Percentiles rank a stretch among this genome's conserved stretches.
Conservation (phyloP, 805 yeast genomes). For the Priceomyces medius region DNA sequence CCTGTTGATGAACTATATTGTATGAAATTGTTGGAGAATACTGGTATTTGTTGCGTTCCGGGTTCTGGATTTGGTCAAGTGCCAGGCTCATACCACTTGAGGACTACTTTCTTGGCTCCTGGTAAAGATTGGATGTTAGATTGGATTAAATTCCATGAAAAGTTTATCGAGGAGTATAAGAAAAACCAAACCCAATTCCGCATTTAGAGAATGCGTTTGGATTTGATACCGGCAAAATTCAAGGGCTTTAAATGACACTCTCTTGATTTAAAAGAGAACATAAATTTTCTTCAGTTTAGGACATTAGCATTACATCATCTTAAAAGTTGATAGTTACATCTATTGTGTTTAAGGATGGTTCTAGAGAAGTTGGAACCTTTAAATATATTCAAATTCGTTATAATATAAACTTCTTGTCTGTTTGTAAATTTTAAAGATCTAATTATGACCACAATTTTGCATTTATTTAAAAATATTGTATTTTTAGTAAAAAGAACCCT, state of each 20-base stretch:
- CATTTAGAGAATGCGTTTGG: neutral
- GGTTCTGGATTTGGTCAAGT: slow-evolving; percentile 97
- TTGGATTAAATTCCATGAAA: slow-evolving; percentile 77
- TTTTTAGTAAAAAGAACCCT: too few relatives aligned
- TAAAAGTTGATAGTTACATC: too few relatives aligned
- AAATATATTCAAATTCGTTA: too few relatives aligned
- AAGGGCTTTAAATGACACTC: neutral
- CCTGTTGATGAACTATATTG: slow-evolving; percentile 89
- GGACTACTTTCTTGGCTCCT: slow-evolving; percentile 97
- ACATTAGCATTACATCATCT: too few relatives aligned
- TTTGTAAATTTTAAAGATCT: too few relatives aligned
- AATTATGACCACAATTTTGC: too few relatives aligned
- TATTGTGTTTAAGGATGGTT: too few relatives aligned
- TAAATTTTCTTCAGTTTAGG: too few relatives aligned
- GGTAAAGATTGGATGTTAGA: slow-evolving; percentile 83
- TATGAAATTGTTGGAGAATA: slow-evolving; percentile 71
- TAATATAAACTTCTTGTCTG: too few relatives aligned
- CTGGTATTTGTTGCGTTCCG: slow-evolving; percentile 97
- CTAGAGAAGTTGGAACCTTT: too few relatives aligned
- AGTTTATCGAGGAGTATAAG: slow-evolving; percentile 61
- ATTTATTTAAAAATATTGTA: too few relatives aligned
- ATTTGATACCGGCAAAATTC: neutral
- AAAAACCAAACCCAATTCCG: neutral
- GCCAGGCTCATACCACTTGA: slow-evolving; percentile 83
- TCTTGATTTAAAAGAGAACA: too few relatives aligned